Evolutionary conservation across 2,329 filamentous ascomycete genomes (phyloP).

Genomic region (Claviceps monticola): DNA sequence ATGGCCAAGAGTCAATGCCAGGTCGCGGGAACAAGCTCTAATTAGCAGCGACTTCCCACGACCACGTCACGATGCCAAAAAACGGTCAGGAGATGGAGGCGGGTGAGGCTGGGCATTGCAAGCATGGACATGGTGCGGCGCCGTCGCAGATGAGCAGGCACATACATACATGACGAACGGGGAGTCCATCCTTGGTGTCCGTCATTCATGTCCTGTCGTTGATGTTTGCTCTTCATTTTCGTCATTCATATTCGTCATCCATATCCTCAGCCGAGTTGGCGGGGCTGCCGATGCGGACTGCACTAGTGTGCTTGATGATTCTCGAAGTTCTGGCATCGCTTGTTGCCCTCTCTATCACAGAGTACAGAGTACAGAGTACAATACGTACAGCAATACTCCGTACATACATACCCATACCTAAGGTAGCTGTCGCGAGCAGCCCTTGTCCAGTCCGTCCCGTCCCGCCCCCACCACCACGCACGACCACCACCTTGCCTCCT

Average conservation of each 20-base stretch:
- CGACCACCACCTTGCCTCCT: neutral
- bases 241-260: neutral
- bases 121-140: neutral
- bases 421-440: too few species aligned
- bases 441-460: neutral
- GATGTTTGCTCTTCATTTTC: neutral
- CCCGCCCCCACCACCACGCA: constrained; percentile 1
- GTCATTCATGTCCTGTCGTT: neutral
- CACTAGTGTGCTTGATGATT: neutral
- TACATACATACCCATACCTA: too few species aligned
- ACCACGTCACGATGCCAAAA: neutral
- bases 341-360: neutral
- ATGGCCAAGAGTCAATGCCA: neutral
- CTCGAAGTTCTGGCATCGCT: neutral
- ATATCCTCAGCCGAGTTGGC: neutral
- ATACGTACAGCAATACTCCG: too few species aligned
- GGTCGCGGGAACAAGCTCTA: neutral
- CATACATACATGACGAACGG: neutral
- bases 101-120: neutral
- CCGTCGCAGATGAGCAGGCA: neutral
- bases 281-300: neutral
- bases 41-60: neutral
- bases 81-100: neutral
- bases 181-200: too few species aligned
- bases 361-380: neutral